These are phyloP conservation scores for Candida stauntonica DNA, from an alignment of 805 yeast species.

Conservation along the genomic window DNA sequence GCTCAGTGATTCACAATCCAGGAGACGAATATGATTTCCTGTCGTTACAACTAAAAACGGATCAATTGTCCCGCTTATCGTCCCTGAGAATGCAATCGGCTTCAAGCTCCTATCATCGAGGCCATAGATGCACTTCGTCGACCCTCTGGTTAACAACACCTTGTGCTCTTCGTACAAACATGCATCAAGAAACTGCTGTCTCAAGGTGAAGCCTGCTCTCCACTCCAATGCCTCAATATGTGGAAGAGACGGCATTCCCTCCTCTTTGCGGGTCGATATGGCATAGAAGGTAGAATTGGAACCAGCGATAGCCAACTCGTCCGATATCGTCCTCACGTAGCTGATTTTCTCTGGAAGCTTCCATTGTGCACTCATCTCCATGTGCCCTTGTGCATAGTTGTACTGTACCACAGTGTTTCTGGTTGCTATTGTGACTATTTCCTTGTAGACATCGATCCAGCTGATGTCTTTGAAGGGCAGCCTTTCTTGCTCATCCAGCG, in stretches of 20 bases:
- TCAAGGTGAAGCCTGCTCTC: constrained; percentile 13
- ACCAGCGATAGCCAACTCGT: constrained; percentile 19
- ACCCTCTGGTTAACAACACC: constrained; percentile 10
- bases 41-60: constrained; percentile 13
- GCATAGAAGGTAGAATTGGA: constrained; percentile 22
- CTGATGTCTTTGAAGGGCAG: constrained; percentile 20
- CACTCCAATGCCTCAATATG: constrained; percentile 8
- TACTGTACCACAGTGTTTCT: constrained; percentile 15
- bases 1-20: constrained; percentile 3
- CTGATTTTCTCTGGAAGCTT: constrained; percentile 27
- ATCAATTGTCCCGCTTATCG: constrained; percentile 1
- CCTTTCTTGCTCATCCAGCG: constrained; percentile 14
- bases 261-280: constrained; percentile 2
- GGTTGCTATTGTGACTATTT: constrained; percentile 15
- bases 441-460: constrained; percentile 4
- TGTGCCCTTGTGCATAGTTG: constrained; percentile 18
- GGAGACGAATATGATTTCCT: constrained; percentile 10
- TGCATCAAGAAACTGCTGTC: constrained; percentile 3
- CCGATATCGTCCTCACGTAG: constrained; percentile 21
- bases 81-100: constrained; percentile 3
- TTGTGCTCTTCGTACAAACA: not conserved
- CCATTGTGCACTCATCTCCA: constrained; percentile 25
- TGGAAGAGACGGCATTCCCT: constrained; percentile 1
- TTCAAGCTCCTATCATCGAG: not conserved
- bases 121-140: constrained; percentile 5